Evolutionary conservation across 148 eudicot genomes (phyloP).

Genomic region (Diospyros kaki): DNA sequence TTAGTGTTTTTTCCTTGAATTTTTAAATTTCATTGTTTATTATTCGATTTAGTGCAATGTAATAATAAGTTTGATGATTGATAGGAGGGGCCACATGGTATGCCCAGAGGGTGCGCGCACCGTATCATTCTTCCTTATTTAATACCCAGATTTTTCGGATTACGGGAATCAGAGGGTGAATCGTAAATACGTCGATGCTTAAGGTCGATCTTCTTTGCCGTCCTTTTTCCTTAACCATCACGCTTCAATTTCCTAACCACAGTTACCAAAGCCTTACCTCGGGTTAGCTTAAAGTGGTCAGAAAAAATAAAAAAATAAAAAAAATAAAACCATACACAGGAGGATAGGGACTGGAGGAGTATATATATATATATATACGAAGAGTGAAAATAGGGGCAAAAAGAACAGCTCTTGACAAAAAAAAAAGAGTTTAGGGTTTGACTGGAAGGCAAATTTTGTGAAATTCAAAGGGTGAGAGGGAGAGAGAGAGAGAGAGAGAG

Average conservation of each 20-base stretch:
- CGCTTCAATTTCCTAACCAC: too few species aligned
- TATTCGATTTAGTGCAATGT: too few species aligned
- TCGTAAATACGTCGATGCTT: neutral
- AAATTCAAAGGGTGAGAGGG: neutral
- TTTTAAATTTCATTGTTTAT: too few species aligned
- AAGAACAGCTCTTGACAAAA: neutral
- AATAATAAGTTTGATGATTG: too few species aligned
- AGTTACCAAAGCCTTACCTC: too few species aligned
- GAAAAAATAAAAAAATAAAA: too few species aligned
- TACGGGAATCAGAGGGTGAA: neutral
- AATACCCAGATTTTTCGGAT: neutral
- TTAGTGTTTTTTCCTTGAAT: too few species aligned
- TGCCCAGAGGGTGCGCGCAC: neutral
- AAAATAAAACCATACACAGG: too few species aligned
- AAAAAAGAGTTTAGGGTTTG: conserved; percentile 24
- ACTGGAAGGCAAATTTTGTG: conserved; percentile 22
- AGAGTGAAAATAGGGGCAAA: neutral
- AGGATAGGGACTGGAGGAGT: too few species aligned
- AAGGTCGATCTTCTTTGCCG: neutral
- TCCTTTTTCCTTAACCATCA: neutral
- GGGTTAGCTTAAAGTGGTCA: neutral
- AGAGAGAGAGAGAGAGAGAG: conserved; percentile 2
- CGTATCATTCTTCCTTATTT: neutral
- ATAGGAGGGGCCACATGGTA: neutral
- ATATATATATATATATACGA: neutral